phyloP scores from a whole-genome alignment of 768 basidiomycete genomes.

The Mycena belliarum region DNA sequence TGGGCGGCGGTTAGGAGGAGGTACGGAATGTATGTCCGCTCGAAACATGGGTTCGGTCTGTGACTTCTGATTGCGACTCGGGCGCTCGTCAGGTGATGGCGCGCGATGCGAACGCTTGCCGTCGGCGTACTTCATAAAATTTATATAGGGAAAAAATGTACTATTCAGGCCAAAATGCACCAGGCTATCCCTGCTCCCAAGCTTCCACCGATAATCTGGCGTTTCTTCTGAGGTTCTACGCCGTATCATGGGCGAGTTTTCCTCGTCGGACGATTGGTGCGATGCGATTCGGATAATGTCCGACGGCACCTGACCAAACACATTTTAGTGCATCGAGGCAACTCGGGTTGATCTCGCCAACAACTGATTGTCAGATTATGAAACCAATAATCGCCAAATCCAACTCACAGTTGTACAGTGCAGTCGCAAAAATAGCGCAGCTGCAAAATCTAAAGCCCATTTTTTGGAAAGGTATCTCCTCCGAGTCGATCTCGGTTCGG shows the following conservation, averaged over 20 bases:
- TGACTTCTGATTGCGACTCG: constrained; percentile 7
- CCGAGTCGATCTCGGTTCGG: too few species aligned
- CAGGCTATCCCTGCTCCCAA: background rate
- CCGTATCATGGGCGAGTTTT: background rate
- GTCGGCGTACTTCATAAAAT: constrained; percentile 5
- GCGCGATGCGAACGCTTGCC: background rate
- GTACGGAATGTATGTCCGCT: constrained; percentile 52
- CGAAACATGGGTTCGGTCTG: background rate
- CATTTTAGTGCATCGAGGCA: background rate
- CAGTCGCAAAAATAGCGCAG: too few species aligned
- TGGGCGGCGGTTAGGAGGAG: constrained; percentile 78
- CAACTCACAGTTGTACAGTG: too few species aligned
- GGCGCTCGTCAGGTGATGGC: constrained; percentile 19
- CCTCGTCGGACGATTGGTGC: background rate
- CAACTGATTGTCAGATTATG: background rate
- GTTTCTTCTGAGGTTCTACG: background rate
- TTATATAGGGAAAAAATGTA: constrained; percentile 11
- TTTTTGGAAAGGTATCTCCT: too few species aligned
- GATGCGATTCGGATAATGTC: background rate
- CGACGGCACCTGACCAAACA: background rate
- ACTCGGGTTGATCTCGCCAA: background rate
- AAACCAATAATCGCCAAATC: background rate
- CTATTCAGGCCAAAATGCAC: constrained; percentile 6
- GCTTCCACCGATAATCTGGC: constrained; percentile 8
- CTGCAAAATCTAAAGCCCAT: too few species aligned